Conservation (phyloP, 1,284 basidiomycete genomes). For the Ustilago xerochloae region DNA sequence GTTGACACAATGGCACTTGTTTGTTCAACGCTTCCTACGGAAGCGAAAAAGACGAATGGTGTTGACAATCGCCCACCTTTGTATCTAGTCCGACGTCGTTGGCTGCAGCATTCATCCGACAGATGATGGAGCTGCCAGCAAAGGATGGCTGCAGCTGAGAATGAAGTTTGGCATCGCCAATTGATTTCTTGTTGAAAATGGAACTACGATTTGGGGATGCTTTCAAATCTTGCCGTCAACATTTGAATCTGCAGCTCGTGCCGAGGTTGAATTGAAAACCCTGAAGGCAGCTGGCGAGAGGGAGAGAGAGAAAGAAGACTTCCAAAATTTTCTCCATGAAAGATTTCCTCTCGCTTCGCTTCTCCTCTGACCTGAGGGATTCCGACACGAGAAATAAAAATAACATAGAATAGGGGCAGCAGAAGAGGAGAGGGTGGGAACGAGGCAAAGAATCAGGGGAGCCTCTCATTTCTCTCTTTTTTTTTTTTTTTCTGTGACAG, state of each 20-base stretch:
- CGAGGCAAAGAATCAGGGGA: too few relatives aligned
- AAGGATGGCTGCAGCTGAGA: background rate
- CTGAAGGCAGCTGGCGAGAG: background rate
- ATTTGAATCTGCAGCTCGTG: too few relatives aligned
- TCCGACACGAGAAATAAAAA: background rate
- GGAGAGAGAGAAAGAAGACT: background rate
- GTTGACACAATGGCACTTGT: too few relatives aligned
- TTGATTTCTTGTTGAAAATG: background rate
- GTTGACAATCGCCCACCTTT: background rate
- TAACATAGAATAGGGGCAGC: background rate
- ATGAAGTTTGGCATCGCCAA: background rate
- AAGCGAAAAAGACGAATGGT: constrained; percentile 3
- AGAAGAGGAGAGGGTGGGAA: background rate
- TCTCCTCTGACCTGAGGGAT: background rate
- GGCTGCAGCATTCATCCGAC: too few relatives aligned
- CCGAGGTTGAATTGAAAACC: background rate
- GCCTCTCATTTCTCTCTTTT: too few relatives aligned
- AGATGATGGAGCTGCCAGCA: background rate
- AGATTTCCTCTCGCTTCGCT: background rate
- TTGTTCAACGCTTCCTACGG: background rate
- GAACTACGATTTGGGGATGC: background rate
- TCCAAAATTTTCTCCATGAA: background rate
- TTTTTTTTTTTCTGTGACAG: too few relatives aligned
- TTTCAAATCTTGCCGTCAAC: background rate
- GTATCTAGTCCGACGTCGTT: background rate